A percentile compares a stretch with the other conserved stretches of the same genome.
These are phyloP conservation scores for Apiospora hydei DNA, from an alignment of 2,329 filamentous ascomycete species.

Conservation along the genomic window DNA sequence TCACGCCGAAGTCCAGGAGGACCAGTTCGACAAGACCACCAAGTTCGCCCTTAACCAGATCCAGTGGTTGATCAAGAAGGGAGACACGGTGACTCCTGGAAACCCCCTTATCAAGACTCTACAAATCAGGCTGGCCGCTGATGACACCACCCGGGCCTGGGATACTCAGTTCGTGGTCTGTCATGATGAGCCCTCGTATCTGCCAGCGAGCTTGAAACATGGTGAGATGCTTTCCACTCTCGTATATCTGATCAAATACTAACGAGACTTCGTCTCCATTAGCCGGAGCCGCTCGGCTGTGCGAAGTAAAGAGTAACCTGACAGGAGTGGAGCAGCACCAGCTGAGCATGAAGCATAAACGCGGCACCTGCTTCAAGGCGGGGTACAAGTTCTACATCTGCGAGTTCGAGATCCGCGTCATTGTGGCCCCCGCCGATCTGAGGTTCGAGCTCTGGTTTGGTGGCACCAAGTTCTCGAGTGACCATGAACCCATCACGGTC, in stretches of 20 bases:
- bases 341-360: constrained; percentile 47
- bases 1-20: constrained; percentile 44
- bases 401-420: constrained; percentile 58
- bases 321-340: constrained; percentile 47
- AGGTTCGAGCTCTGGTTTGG: constrained; percentile 53
- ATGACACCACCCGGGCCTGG: constrained; percentile 44
- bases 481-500: constrained; percentile 47
- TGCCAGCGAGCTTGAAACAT: constrained; percentile 48
- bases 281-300: constrained; percentile 46
- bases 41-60: constrained; percentile 51
- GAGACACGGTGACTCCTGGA: constrained; percentile 49
- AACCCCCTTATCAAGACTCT: constrained; percentile 44
- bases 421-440: constrained; percentile 63
- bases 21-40: constrained; percentile 42
- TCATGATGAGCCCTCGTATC: constrained; percentile 43
- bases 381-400: constrained; percentile 49
- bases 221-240: constrained; percentile 36
- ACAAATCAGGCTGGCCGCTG: constrained; percentile 43
- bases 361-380: constrained; percentile 40
- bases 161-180: constrained; percentile 50
- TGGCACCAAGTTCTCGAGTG: constrained; percentile 47
- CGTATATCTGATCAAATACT: not conserved
- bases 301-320: constrained; percentile 50
- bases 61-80: constrained; percentile 53
- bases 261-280: not conserved